phyloP scores from a whole-genome alignment of 1,284 basidiomycete genomes.

The Rhodofomes roseus region DNA sequence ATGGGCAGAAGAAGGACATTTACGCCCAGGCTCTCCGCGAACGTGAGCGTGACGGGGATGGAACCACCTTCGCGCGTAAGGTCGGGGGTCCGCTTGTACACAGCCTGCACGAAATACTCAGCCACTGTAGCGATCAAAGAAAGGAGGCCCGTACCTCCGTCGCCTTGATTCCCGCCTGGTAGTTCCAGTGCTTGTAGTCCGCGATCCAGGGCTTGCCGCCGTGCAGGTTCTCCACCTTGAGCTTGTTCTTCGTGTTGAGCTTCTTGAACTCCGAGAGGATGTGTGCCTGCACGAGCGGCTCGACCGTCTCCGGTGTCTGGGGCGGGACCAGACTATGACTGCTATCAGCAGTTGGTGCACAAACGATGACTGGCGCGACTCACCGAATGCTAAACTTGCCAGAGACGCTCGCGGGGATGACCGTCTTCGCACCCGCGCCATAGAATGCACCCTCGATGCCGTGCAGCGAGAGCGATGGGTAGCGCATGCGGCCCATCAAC shows the following conservation, averaged over 20 bases:
- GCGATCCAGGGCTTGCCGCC: constrained; percentile 92
- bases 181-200: constrained; percentile 90
- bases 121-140: not conserved
- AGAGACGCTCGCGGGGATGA: constrained; percentile 87
- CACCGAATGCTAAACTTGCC: constrained; percentile 94
- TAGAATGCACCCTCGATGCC: constrained; percentile 98
- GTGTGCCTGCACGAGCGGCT: constrained; percentile 71
- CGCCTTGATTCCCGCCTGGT: constrained; percentile 85
- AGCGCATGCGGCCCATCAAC: constrained; percentile 88
- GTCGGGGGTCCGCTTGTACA: constrained; percentile 21
- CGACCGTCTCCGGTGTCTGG: constrained; percentile 76
- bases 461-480: constrained; percentile 89
- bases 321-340: constrained; percentile 74
- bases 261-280: constrained; percentile 80
- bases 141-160: constrained; percentile 47
- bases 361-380: constrained; percentile 23
- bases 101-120: constrained; percentile 13
- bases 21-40: constrained; percentile 83
- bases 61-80: constrained; percentile 78
- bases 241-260: constrained; percentile 79
- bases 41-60: constrained; percentile 94
- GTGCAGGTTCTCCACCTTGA: constrained; percentile 66
- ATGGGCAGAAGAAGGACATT: constrained; percentile 89
- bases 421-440: constrained; percentile 87
- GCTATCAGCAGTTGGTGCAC: not conserved